Base-by-base conservation (phyloP, 208 protist genomes). In the Trypanosoma vivax region DNA sequence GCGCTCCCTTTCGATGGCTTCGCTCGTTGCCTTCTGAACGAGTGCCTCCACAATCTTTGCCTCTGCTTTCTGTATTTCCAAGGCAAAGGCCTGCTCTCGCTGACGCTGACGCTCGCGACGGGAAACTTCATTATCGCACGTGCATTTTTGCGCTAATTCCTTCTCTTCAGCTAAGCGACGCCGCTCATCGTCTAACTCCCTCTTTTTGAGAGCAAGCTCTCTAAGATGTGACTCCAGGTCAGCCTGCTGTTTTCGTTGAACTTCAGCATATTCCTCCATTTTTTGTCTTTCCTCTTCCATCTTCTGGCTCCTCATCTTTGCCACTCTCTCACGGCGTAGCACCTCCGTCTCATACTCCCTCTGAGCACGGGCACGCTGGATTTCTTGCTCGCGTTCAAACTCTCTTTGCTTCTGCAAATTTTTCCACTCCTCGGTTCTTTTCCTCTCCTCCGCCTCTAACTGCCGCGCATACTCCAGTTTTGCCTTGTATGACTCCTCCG, bases 391-490 rank as follows among this genome's bases (percentile, higher is more conserved):
- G 0, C 77, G 69, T 50, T 88, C 76, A 34, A 59, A 38, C 49
- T 88, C 76, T 18, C 83, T 76, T 5, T 66, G 63, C 40, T 73
- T 60, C 65, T 91, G 83, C 63, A 91, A 70, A 43, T 83, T 68
- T 19, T 75, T 74, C 79, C 79, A 88, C 58, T 85, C 79, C 19
- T 83, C 73, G 1, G 76, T 79, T 3, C 72, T 67, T 41, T 76
- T 58, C 37, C 75, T 67, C 64, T 91, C 78, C 51, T 91, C 83
- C 24, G 72, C 60, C 56, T 86, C 83, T 39, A 91, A 42, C 34
- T 77, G 70, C 39, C 66, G 74, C 31, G 83, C 76, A 57, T 80
- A 78, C 54, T 91, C 79, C 52, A 78, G 68, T 52, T 86, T 85
- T 21, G 76, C 76, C 52, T 75, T 75, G 18, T 65, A 78, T 39